Base-by-base conservation (phyloP, 108 stramenopile species). In the Pseudonitzschia pungens region DNA sequence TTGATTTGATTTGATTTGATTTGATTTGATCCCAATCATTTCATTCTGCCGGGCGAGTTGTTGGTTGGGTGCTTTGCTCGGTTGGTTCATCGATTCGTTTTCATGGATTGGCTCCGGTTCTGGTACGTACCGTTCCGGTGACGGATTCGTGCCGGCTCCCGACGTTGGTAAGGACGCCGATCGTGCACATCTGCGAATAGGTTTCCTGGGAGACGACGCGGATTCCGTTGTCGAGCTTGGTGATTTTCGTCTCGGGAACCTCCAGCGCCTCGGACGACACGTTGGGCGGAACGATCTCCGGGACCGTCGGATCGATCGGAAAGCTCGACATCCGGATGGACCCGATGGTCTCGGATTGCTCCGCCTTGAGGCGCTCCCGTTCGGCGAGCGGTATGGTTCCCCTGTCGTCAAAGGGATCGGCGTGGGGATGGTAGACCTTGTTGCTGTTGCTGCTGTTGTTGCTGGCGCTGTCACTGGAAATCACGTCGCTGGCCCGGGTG, bases 171-270 rank as follows among this genome's bases (percentile, higher is more conserved):
- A 96, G 67, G 2, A 94, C 79, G 0, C 93, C 95, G 59, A 96
- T 72, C 22, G 90, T 83, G 27, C 78, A 78, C 71, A 96, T 89
- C 68, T 88, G 92, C 5, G 89, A 87, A 70, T 82, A 92, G 11
- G 79, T 93, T 69, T 96, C 95, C 66, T 93, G 87, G 14, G 93
- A 93, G 18, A 90, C 95, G 29, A 97, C 94, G 6, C 92, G 81
- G 1, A 97, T 83, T 15, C 97, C 97, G 68, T 93, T 96, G 32
- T 84, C 79, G 27, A 97, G 69, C 5, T 77, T 86, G 21, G 97
- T 94, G 21, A 94, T 72, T 59, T 80, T 52, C 0, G 91, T 92
- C 53, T 81, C 80, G 0, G 97, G 96, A 22, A 71, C 74, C 53
- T 77, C 64, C 32, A 89, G 76, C 31, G 78, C 60, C 8, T 62